Evolutionary conservation across 148 eudicot genomes (phyloP), one percentile per base, ranked within the genome.

Genomic region (Tetragonia tetragonoides): DNA sequence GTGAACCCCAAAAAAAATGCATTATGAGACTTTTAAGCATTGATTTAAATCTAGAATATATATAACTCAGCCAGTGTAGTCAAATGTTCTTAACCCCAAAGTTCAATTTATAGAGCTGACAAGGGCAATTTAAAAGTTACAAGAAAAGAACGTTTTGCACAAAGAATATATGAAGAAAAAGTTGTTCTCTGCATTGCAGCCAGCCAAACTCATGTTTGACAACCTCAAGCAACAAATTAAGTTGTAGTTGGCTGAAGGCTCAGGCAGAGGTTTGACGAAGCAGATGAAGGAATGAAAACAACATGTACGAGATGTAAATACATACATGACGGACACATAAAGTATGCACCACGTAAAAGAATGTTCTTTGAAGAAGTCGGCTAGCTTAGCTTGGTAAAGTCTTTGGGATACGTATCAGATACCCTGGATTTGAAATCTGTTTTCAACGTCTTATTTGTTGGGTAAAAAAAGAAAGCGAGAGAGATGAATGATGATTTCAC

Each of bases 361-460:
- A 74, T 60, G 39, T 41, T 66, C 17, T 59, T 23, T 18, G 64
- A 39, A n/a, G 68, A 75, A 28, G 78, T 65, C 72, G 46, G 38
- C 61, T 76, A 76, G 78, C 78, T 76, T 76, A 76, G 78, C 78
- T 65, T 76, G 78, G 78, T 66, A 66, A 75, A 64, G 46, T 56
- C n/a, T 56, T 56, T 56, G 60, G 60, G 60, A 56, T 56, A 18
- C 6, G 60, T 56, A 56, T 23, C 34, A 51, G 63, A 66, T 76
- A 4, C 49, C 49, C 34, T 66, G 78, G 78, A 49, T 65, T 68
- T 40, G 34, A 34, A 68, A 42, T 39, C 66, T 38, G 41, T 38
- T 47, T 76, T 66, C 18, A 3, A 44, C 77, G 40, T 23, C 60
- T 65, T 12, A 15, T 49, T 20, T 59, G 38, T 44, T 23, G 69